Percentiles rank a stretch among this genome's conserved stretches.
These are phyloP conservation scores for Amylostereum chailletii DNA, from an alignment of 1,284 basidiomycete genomes.

Conservation along the genomic window DNA sequence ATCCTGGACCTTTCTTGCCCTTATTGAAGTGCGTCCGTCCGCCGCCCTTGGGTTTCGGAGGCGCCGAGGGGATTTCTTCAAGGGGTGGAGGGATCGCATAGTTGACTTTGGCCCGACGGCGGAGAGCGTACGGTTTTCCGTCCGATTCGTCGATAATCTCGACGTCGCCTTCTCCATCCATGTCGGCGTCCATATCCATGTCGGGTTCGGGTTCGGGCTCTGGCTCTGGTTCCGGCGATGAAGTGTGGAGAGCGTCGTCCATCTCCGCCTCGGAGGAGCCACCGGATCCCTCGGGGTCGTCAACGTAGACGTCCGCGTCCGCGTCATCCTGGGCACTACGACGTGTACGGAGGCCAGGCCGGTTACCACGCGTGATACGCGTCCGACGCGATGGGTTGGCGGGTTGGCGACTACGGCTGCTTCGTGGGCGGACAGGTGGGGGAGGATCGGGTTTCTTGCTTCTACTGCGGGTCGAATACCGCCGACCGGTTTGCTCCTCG, in stretches of 20 bases:
- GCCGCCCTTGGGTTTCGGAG: constrained; percentile 25
- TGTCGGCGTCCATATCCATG: constrained; percentile 35
- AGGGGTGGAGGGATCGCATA: constrained; percentile 72
- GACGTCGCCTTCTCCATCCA: constrained; percentile 37
- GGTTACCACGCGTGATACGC: constrained; percentile 9
- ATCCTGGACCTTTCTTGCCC: constrained; percentile 45
- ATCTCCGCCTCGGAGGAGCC: constrained; percentile 49
- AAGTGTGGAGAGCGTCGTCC: constrained; percentile 43
- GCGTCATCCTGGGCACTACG: constrained; percentile 19
- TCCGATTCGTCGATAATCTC: constrained; percentile 22
- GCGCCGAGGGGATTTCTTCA: constrained; percentile 52
- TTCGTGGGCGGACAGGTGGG: constrained; percentile 16
- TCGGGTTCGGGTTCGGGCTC: constrained; percentile 30
- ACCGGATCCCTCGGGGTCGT: constrained; percentile 32
- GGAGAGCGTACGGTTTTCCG: constrained; percentile 50
- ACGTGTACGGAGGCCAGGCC: constrained; percentile 14
- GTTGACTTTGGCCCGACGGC: constrained; percentile 59
- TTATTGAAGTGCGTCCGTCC: constrained; percentile 23
- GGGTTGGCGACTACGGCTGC: constrained; percentile 5
- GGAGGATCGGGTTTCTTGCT: constrained; percentile 23
- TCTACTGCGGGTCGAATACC: constrained; percentile 28
- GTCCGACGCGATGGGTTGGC: constrained; percentile 8
- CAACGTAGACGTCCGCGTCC: constrained; percentile 46
- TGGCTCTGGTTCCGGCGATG: constrained; percentile 22
- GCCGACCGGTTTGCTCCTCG: constrained; percentile 21